Evolutionary conservation across 139 green algal species (phyloP).

Genomic region (Eudorina sp.): DNA sequence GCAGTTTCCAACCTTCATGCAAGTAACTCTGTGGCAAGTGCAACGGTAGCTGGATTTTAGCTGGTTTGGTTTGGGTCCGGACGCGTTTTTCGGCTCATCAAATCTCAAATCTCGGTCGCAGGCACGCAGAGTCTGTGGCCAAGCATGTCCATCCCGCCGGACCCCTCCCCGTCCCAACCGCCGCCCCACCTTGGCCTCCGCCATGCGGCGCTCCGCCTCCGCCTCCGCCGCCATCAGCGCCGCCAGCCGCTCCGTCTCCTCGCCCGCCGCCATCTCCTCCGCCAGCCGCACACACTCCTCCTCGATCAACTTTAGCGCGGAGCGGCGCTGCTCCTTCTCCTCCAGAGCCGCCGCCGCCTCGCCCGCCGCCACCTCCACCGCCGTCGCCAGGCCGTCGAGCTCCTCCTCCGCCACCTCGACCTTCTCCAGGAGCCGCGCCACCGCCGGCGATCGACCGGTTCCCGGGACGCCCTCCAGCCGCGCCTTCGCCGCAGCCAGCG

Average conservation of each 20-base stretch:
- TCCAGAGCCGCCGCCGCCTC: background rate
- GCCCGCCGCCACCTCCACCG: background rate
- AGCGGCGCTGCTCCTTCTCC: slow-evolving; percentile 32
- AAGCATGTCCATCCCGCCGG: no score
- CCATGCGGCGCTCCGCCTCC: slow-evolving; percentile 30
- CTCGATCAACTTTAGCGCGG: slow-evolving; percentile 42
- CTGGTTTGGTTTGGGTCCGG: no score
- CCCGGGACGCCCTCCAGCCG: background rate
- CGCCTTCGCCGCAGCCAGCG: background rate
- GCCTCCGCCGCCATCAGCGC: slow-evolving; percentile 35
- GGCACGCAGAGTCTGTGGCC: no score
- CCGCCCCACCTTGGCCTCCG: slow-evolving; percentile 13
- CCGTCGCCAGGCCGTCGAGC: background rate
- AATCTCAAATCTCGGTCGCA: no score
- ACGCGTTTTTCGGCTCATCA: no score
- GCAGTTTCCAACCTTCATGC: no score
- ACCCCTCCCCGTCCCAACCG: no score
- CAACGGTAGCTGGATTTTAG: no score
- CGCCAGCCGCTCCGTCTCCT: slow-evolving; percentile 45
- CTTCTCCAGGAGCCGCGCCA: background rate
- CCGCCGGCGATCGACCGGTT: background rate
- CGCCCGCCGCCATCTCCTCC: slow-evolving; percentile 31
- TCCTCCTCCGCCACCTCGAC: background rate
- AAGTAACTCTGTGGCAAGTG: no score
- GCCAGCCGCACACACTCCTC: slow-evolving; percentile 41